phyloP scores from a whole-genome alignment of 208 protist species.

The Leishmania guyanensis region DNA sequence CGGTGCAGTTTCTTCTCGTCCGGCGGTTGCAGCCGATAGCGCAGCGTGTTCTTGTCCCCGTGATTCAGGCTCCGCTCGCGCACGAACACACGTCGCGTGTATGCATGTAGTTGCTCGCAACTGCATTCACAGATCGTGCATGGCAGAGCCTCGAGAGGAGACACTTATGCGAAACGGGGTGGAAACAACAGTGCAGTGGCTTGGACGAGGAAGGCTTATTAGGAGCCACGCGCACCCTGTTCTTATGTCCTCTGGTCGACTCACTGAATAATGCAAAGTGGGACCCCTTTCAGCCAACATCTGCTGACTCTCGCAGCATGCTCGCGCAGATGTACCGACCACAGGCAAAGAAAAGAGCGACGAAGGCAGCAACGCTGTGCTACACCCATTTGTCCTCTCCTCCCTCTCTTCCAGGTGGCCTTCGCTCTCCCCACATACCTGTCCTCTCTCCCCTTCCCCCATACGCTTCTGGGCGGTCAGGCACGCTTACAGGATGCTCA shows the following conservation, averaged over 20 bases:
- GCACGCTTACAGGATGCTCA: conserved; percentile 44
- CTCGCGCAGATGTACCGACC: not conserved
- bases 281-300: not conserved
- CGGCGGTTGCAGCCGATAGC: not conserved
- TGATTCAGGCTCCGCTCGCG: not conserved
- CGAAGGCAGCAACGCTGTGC: not conserved
- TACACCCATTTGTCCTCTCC: not conserved
- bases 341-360: not conserved
- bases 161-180: not conserved
- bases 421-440: not conserved
- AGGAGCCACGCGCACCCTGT: not conserved
- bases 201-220: not conserved
- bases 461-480: not conserved
- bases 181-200: not conserved
- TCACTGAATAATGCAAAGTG: not conserved
- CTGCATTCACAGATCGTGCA: not conserved
- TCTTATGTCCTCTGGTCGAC: not conserved
- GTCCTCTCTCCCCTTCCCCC: not conserved
- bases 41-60: not conserved
- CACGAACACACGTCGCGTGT: not conserved
- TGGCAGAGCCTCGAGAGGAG: not conserved
- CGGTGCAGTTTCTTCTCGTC: not conserved
- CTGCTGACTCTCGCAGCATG: not conserved
- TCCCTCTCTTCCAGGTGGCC: not conserved
- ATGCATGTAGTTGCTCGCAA: not conserved